Base-by-base conservation (phyloP, 148 eudicot genomes). In the Polygonum maritimum region DNA sequence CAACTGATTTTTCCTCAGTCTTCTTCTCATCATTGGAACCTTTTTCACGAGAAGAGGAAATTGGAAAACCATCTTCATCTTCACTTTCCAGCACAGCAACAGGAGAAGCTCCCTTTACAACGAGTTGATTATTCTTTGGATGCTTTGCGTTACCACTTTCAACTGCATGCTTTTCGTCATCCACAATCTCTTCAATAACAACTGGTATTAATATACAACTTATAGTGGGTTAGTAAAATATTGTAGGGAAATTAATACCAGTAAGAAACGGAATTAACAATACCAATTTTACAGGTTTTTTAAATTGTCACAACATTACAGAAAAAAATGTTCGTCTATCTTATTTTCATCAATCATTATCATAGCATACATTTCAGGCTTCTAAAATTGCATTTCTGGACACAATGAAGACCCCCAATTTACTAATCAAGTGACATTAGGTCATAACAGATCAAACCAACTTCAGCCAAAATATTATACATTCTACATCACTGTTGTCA, bases 11-110 rank as follows among this genome's bases (percentile, higher is more conserved):
- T 11, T 73, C 77, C 67, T 83, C 76, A 26, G 57, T 41, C 18
- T 79, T 41, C 18, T 79, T 84, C 21, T 26, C 48, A 75, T 51
- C 74, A 73, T 73, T 78, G 76, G 79, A 12, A 76, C 83, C 81
- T 16, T 72, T 85, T 71, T 76, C 81, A 75, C 21, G 76, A 41
- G 83, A 71, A 9, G 87, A 62, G 60, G 89, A 80, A 76, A 85
- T 72, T 33, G 99, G 98, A 83, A 95, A 92, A 36, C 98, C 98
- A 84, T 92, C 98, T 84, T 94, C 98, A 84, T 94, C 98, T 87
- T 94, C 98, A 86, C 93, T 90, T 69, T 89, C 96, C 60, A 90
- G 78, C 15, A 83, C 80, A 58, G 84, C 70, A 40, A 48, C 76
- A 48, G 52, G 78, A 76, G 69, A 36, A 57, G 31, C 75, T 57